These are phyloP conservation scores for button mushroom (Agaricus bisporus) DNA, from an alignment of 768 basidiomycete species.

Conservation along the genomic window DNA sequence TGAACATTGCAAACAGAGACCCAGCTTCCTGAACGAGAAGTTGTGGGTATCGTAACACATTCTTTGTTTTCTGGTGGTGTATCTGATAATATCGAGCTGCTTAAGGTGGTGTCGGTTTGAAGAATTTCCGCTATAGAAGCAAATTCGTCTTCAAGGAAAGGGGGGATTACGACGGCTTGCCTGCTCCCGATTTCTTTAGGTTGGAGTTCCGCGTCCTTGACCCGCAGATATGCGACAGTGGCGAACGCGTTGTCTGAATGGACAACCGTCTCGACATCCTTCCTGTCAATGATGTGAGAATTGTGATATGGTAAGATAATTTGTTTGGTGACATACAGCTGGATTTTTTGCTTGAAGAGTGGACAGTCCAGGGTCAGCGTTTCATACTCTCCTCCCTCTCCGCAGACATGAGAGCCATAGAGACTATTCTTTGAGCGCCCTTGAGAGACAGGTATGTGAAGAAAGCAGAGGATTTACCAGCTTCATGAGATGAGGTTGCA, in stretches of 20 bases:
- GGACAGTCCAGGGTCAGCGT: slow-evolving; percentile 88
- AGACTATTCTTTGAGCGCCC: slow-evolving; percentile 49
- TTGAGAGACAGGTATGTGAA: neutral
- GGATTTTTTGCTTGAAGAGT: slow-evolving; percentile 73
- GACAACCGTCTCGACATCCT: slow-evolving; percentile 63
- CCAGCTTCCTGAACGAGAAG: slow-evolving; percentile 51
- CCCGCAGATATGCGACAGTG: slow-evolving; percentile 84
- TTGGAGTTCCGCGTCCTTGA: slow-evolving; percentile 62
- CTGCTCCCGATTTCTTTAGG: slow-evolving; percentile 33
- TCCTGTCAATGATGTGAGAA: slow-evolving; percentile 28
- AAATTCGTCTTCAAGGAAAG: slow-evolving; percentile 43
- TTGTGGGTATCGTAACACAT: slow-evolving; percentile 8
- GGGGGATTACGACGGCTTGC: slow-evolving; percentile 33
- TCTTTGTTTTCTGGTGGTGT: neutral
- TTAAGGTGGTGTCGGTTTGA: neutral
- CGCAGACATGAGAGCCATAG: slow-evolving; percentile 92
- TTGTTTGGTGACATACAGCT: slow-evolving; percentile 36
- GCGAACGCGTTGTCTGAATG: slow-evolving; percentile 81
- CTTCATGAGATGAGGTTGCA: slow-evolving; percentile 65
- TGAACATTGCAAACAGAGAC: slow-evolving; percentile 59
- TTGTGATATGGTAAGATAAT: slow-evolving; percentile 16
- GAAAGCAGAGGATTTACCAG: slow-evolving; percentile 43
- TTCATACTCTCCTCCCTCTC: slow-evolving; percentile 98
- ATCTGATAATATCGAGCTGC: neutral
- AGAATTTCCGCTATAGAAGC: neutral